These are phyloP conservation scores for Pneumocystis canis DNA, from an alignment of 1,139 yeast genomes.

Conservation along the genomic window DNA sequence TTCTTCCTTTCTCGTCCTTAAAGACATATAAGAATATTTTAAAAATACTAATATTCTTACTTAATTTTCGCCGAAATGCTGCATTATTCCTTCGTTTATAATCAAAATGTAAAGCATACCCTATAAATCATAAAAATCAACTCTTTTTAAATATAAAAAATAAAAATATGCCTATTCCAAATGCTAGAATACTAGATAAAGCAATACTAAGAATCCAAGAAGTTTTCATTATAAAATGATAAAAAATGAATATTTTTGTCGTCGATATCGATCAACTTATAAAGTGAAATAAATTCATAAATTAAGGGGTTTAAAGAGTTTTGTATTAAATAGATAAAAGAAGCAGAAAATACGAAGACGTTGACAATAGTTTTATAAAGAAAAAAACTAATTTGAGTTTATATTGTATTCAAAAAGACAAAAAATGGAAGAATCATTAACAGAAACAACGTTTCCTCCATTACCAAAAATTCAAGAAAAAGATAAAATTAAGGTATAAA, in stretches of 20 bases:
- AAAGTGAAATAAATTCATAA: no score
- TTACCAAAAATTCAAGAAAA: background rate
- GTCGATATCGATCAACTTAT: background rate
- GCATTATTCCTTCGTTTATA: conserved; percentile 73
- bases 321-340: background rate
- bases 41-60: background rate
- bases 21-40: background rate
- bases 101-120: conserved; percentile 76
- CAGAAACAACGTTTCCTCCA: background rate
- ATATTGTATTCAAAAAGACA: background rate
- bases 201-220: background rate
- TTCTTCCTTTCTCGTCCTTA: conserved; percentile 22
- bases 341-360: background rate
- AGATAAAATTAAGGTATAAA: background rate
- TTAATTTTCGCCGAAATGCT: conserved; percentile 44
- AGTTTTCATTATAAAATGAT: background rate
- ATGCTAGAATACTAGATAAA: background rate
- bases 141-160: conserved; percentile 3
- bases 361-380: background rate
- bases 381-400: background rate
- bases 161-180: background rate
- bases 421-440: background rate
- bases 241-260: background rate
- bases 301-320: no score
- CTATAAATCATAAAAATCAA: conserved; percentile 31